Percentiles rank a stretch among this genome's conserved stretches.
Evolutionary conservation across 2,329 filamentous ascomycete genomes (phyloP).

Genomic region (Colletotrichum shisoi): DNA sequence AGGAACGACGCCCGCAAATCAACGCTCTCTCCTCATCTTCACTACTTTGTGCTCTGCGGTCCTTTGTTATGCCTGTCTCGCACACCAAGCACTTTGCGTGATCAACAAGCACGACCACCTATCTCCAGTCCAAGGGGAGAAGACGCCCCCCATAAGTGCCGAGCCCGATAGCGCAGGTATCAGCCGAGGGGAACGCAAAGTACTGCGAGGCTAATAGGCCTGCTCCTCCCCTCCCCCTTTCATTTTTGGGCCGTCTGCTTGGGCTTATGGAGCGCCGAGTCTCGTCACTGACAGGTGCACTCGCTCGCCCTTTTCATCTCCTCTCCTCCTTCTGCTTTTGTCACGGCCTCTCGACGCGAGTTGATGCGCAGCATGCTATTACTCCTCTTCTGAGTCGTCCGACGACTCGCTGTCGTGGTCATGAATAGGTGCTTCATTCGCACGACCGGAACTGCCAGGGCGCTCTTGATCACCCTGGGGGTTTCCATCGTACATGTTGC

Average conservation of each 20-base stretch:
- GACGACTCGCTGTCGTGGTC: slow-evolving; percentile 51
- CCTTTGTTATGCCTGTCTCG: no score
- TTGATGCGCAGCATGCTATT: slow-evolving; percentile 7
- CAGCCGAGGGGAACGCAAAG: not conserved
- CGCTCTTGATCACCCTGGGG: slow-evolving; percentile 47
- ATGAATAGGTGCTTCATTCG: slow-evolving; percentile 41
- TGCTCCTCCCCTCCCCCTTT: no score
- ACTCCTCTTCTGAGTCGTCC: slow-evolving; percentile 59
- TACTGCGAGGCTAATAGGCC: not conserved
- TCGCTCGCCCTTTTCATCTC: slow-evolving; percentile 1
- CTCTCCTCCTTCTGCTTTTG: not conserved
- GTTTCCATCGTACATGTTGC: slow-evolving; percentile 52
- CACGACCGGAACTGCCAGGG: slow-evolving; percentile 38
- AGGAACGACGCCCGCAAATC: slow-evolving; percentile 21
- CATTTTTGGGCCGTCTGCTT: not conserved
- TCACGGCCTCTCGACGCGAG: not conserved
- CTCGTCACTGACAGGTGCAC: not conserved
- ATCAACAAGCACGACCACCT: not conserved
- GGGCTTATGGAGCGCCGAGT: not conserved
- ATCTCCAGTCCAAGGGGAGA: not conserved
- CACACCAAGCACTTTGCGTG: not conserved
- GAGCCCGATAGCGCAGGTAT: not conserved
- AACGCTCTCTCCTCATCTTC: slow-evolving; percentile 7
- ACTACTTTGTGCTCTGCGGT: not conserved
- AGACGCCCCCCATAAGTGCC: not conserved